Evolutionary conservation across 352 stramenopile species (phyloP).

Genomic region (Pythium brassicae): DNA sequence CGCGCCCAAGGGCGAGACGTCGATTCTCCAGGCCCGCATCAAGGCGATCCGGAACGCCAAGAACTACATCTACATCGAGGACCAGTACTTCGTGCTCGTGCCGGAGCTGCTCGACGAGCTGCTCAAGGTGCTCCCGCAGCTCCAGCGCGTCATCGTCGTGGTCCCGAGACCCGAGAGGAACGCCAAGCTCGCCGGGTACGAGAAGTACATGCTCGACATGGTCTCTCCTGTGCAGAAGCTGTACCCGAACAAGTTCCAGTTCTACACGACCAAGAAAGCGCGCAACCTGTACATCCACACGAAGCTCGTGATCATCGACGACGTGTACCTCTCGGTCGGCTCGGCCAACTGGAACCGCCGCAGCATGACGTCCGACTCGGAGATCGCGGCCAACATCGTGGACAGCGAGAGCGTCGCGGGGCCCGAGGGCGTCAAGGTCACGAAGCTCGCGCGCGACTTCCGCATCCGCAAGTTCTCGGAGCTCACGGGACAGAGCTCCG

Average conservation of each 20-base stretch:
- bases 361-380: slow-evolving; percentile 61
- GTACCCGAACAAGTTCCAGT: slow-evolving; percentile 44
- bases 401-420: slow-evolving; percentile 32
- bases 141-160: slow-evolving; percentile 52
- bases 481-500: slow-evolving; percentile 34
- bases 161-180: slow-evolving; percentile 18
- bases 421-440: slow-evolving; percentile 27
- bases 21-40: slow-evolving; percentile 39
- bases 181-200: slow-evolving; percentile 6
- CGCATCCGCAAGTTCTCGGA: slow-evolving; percentile 62
- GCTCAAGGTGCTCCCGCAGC: slow-evolving; percentile 30
- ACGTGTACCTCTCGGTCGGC: slow-evolving; percentile 47
- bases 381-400: slow-evolving; percentile 52
- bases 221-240: slow-evolving; percentile 31
- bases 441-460: slow-evolving; percentile 36
- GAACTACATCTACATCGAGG: slow-evolving; percentile 68
- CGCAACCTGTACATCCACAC: slow-evolving; percentile 9
- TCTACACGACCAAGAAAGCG: slow-evolving; percentile 8
- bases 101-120: slow-evolving; percentile 38
- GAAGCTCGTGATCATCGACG: slow-evolving; percentile 28
- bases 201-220: slow-evolving; percentile 52
- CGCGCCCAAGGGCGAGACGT: slow-evolving; percentile 42
- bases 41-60: slow-evolving; percentile 49
- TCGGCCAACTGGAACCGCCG: slow-evolving; percentile 69
- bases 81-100: slow-evolving; percentile 61